Evolutionary conservation across 2,329 filamentous ascomycete genomes (phyloP).

Genomic region (Nemania sp.): DNA sequence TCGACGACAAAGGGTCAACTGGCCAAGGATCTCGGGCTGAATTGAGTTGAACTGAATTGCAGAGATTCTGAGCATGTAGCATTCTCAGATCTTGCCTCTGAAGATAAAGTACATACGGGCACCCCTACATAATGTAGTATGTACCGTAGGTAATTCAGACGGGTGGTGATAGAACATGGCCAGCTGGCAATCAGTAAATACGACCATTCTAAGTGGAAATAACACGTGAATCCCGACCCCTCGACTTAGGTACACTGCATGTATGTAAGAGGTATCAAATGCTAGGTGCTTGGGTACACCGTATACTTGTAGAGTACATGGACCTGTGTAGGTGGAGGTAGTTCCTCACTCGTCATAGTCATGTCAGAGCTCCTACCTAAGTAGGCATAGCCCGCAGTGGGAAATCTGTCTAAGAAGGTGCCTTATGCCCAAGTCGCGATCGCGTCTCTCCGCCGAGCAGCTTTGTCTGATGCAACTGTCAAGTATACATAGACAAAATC

Average conservation of each 20-base stretch:
- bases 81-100: neutral
- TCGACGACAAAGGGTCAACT: slow-evolving; percentile 88
- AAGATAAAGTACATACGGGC: too few relatives aligned
- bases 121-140: too few relatives aligned
- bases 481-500: slow-evolving; percentile 23
- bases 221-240: slow-evolving; percentile 23
- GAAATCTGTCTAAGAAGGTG: slow-evolving; percentile 11
- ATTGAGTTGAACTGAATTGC: slow-evolving; percentile 23
- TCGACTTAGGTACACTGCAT: neutral
- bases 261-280: too few relatives aligned
- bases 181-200: slow-evolving; percentile 3
- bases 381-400: slow-evolving; percentile 11
- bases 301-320: too few relatives aligned
- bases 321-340: too few relatives aligned
- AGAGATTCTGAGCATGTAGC: neutral
- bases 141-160: neutral
- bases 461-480: slow-evolving; percentile 13
- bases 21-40: slow-evolving; percentile 74
- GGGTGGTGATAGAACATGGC: neutral
- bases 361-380: slow-evolving; percentile 2
- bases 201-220: slow-evolving; percentile 3
- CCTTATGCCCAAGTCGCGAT: slow-evolving; percentile 30
- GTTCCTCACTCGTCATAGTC: slow-evolving; percentile 1
- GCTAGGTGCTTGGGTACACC: too few relatives aligned
- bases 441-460: slow-evolving; percentile 23